Base-by-base conservation (phyloP, 1,139 yeast genomes). In the Blastobotrys illinoisensis region DNA sequence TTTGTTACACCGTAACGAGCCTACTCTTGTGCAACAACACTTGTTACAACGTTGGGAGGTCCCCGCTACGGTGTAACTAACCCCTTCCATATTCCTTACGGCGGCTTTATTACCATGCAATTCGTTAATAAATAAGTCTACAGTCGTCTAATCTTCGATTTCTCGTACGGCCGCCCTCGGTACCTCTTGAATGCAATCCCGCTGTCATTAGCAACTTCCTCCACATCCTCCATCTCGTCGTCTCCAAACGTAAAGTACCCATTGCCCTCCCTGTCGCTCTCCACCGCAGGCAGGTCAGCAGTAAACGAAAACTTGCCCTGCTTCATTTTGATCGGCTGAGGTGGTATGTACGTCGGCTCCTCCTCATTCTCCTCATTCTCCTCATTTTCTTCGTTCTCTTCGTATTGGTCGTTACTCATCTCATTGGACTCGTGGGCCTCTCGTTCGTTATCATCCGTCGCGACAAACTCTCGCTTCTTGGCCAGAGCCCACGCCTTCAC, bases 401-500 rank as follows among this genome's bases (percentile, higher is more conserved):
- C 24, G 14, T 19, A 46, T 11, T 19, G 44, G 24, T 36, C 36
- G 14, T 26, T 26, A 6, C 7, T 3, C 7, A 7, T 20, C 28
- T 47, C 40, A 24, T 21, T 36, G 28, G 11, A 7, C 11, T 28
- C 46, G 32, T 36, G 36, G 40, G 32, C 47, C 50, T 5, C 14
- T 24, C 40, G 40, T 3, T 32, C 40, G 40, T 32, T 26, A 5
- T 26, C 55, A 20, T 47, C 57, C 5, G 19, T 45, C 49, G 43
- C 28, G 11, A 23, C 50, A n/a, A 55, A 24, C 26, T 50, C 54
- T 26, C 50, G 53, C 28, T 56, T 57, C 52, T 59, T 60, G 18
- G 53, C 51, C 36, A 61, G 54, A 1, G 62, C 62, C 67, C 67
- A 64, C 7, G 56, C 57, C 40, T 56, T 58, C 13, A 60, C 62